phyloP scores from a whole-genome alignment of 495 filamentous ascomycete genomes.

The Barbatosphaeria neglecta region DNA sequence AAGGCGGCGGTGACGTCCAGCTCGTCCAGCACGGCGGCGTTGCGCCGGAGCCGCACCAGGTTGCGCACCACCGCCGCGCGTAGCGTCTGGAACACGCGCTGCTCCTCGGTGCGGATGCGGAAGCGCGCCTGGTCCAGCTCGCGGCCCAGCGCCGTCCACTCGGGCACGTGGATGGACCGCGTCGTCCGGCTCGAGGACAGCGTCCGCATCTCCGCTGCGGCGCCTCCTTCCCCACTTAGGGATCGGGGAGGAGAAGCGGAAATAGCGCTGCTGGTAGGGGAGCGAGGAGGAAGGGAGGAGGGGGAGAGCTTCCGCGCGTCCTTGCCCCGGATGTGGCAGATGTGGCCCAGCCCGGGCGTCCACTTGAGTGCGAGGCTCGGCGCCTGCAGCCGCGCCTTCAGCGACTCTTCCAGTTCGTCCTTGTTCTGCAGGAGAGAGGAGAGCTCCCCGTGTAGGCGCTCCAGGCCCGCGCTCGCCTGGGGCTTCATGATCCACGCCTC shows the following conservation, averaged over 20 bases:
- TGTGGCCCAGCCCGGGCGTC: conserved; percentile 73
- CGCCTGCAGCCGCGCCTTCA: conserved; percentile 42
- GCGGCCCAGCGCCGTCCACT: conserved; percentile 72
- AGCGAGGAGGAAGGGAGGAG: background rate
- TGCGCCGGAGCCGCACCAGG: conserved; percentile 72
- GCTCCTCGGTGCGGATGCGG: conserved; percentile 71
- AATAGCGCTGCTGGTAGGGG: background rate
- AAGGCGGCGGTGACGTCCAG: conserved; percentile 82
- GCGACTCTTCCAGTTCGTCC: conserved; percentile 39
- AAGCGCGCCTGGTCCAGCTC: conserved; percentile 59
- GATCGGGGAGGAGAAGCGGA: too few species aligned
- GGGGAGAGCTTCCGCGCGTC: conserved; percentile 32
- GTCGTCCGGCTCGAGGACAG: conserved; percentile 74
- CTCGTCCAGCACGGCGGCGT: conserved; percentile 81
- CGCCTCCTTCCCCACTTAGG: too few species aligned
- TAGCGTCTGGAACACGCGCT: conserved; percentile 55
- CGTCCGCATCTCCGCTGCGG: conserved; percentile 39
- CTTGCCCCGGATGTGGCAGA: conserved; percentile 83
- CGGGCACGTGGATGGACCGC: conserved; percentile 67
- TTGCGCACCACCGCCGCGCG: conserved; percentile 66
- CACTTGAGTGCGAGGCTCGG: conserved; percentile 63
- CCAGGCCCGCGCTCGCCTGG: conserved; percentile 53
- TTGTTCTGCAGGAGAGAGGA: conserved; percentile 47
- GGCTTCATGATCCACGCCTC: conserved; percentile 84
- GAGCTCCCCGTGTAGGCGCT: conserved; percentile 54